Evolutionary conservation across 495 filamentous ascomycete species (phyloP).

Genomic region (Cairneyella variabilis): DNA sequence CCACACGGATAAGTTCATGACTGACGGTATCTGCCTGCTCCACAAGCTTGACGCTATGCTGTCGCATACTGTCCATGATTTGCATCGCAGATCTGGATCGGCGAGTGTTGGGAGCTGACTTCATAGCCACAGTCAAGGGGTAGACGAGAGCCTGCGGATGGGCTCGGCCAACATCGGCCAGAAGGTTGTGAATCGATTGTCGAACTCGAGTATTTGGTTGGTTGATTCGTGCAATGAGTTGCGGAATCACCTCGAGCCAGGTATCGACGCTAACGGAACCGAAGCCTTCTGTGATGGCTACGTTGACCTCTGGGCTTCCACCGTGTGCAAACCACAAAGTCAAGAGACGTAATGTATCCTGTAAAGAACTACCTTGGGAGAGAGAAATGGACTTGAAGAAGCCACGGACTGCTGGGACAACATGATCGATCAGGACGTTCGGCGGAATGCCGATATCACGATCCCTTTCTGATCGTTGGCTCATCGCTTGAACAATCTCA

Average conservation of each 20-base stretch:
- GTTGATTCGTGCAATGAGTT: conserved; percentile 95
- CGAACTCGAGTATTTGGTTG: conserved; percentile 85
- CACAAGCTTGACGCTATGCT: conserved; percentile 89
- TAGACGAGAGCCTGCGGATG: conserved; percentile 99
- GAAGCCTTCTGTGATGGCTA: conserved; percentile 83
- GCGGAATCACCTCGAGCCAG: conserved; percentile 96
- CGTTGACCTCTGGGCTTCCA: conserved; percentile 80
- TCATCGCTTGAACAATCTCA: conserved; percentile 84
- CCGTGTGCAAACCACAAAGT: conserved; percentile 97
- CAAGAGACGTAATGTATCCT: conserved; percentile 89
- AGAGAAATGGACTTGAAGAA: conserved; percentile 95
- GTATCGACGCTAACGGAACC: conserved; percentile 90
- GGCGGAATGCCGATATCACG: conserved; percentile 45
- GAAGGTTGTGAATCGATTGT: conserved; percentile 81
- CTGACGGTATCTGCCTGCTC: conserved; percentile 94
- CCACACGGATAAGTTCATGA: conserved; percentile 90
- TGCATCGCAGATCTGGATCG: conserved; percentile 79
- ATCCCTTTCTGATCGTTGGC: conserved; percentile 57
- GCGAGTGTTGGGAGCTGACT: conserved; percentile 70
- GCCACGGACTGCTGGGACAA: conserved; percentile 88
- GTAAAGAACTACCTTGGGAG: conserved; percentile 85
- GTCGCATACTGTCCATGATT: conserved; percentile 97
- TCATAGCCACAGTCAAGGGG: conserved; percentile 97
- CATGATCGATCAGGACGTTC: conserved; percentile 72
- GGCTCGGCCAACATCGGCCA: conserved; percentile 85